Evolutionary conservation across 2,329 filamentous ascomycete genomes (phyloP), one percentile per base, ranked within the genome.

Genomic region (Aspergillus neoniger): DNA sequence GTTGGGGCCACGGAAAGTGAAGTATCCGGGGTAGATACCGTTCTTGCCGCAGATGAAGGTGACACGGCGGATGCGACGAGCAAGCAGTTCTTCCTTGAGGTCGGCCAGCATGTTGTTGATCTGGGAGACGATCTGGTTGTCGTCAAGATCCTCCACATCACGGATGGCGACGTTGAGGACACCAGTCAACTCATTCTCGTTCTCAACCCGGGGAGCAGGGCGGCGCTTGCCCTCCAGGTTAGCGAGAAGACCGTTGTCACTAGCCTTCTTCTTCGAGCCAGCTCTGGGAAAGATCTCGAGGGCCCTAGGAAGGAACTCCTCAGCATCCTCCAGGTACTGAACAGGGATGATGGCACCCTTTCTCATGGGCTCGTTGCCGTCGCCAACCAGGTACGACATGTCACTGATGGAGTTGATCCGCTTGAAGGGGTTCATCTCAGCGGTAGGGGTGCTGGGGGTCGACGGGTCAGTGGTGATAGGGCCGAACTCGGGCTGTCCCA

Each of bases 21-120:
- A 98, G 85, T 99, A 98, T 51, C 91, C 92, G 21, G 94, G 95
- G 77, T 98, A 96, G 14, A 91, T 92, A 58, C 93, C 95, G 73
- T 99, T 92, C 74, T 89, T 92, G 82, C 95, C 95, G 74, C 93
- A 97, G 76, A 98, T 95, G 81, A 99, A 97, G 53, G 93, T 97
- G 59, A 99, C 81, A 68, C 95, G 91, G 66, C 95, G 92, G 52
- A 99, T 89, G 54, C 89, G 87, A 69, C 90, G 91, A 57, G 88
- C 82, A 25, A 93, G 80, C 23, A 99, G 85, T 70, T 99, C 95
- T 1, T 91, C 86, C 82, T 91, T 94, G 84, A 89, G 88, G 44
- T 91, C 87, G 36, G 89, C 85, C 25, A 99, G 85, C 58, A 98
- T 86, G 30, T 86, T 83, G 38, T 85, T 80, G 70, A 98, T 91